phyloP scores from a whole-genome alignment of 371 early-diverging fungal species.

The Mucor lusitanicus region DNA sequence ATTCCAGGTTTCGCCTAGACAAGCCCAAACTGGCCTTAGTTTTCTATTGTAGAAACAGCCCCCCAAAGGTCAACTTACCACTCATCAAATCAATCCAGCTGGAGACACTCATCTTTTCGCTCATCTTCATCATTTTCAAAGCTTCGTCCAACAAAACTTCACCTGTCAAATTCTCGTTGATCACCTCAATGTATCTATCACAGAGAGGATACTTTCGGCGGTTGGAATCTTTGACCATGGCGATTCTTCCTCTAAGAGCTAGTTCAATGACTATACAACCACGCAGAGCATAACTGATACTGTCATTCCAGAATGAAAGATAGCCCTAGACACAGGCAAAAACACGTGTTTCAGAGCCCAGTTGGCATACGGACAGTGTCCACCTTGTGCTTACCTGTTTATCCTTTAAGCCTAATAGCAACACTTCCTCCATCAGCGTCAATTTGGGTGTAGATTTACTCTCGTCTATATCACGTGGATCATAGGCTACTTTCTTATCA shows the following conservation, averaged over 20 bases:
- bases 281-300: conserved; percentile 93
- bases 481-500: conserved; percentile 50
- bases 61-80: conserved; percentile 57
- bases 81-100: conserved; percentile 97
- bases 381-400: conserved; percentile 69
- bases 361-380: not conserved
- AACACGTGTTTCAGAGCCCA: conserved; percentile 3
- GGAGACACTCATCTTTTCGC: conserved; percentile 76
- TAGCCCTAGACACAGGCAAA: conserved; percentile 67
- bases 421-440: conserved; percentile 93
- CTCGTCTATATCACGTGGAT: conserved; percentile 60
- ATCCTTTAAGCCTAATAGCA: conserved; percentile 93
- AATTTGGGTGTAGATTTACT: conserved; percentile 70
- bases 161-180: conserved; percentile 81
- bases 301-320: conserved; percentile 98
- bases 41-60: no score
- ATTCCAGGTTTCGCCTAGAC: conserved; percentile 97
- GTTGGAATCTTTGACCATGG: conserved; percentile 83
- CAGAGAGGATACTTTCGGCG: conserved; percentile 76
- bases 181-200: conserved; percentile 86
- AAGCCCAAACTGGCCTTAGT: no score
- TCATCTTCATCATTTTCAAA: conserved; percentile 80
- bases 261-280: conserved; percentile 96
- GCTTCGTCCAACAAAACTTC: conserved; percentile 97
- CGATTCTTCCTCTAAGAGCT: conserved; percentile 87